These are phyloP conservation scores for Botrytis pseudocinerea DNA, from an alignment of 2,329 filamentous ascomycete genomes.

Conservation along the genomic window DNA sequence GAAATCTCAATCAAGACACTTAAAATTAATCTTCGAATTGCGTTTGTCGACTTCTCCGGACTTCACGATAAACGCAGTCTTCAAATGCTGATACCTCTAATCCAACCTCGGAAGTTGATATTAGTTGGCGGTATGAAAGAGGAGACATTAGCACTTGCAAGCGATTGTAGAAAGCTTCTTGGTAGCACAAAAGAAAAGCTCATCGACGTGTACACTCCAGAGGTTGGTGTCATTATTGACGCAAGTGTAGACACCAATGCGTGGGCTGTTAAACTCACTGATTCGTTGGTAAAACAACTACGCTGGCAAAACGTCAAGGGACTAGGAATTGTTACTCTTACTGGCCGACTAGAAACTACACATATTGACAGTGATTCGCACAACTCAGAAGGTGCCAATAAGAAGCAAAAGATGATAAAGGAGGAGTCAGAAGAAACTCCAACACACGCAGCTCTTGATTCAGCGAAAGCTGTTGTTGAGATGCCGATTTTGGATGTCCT, in stretches of 20 bases:
- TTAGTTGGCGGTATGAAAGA: slow-evolving; percentile 78
- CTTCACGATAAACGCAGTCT: slow-evolving; percentile 91
- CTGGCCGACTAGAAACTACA: slow-evolving; percentile 65
- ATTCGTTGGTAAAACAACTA: slow-evolving; percentile 78
- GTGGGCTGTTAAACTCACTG: slow-evolving; percentile 90
- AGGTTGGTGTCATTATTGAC: slow-evolving; percentile 72
- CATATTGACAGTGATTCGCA: slow-evolving; percentile 42
- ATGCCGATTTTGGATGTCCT: slow-evolving; percentile 49
- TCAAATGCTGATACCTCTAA: slow-evolving; percentile 91
- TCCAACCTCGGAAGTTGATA: slow-evolving; percentile 91
- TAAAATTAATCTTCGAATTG: slow-evolving; percentile 71
- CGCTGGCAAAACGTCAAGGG: slow-evolving; percentile 94
- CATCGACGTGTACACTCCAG: slow-evolving; percentile 78
- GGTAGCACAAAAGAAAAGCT: slow-evolving; percentile 49
- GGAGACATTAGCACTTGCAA: slow-evolving; percentile 77
- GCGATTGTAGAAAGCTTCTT: slow-evolving; percentile 73
- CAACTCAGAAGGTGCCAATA: slow-evolving; percentile 46
- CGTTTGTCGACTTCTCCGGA: slow-evolving; percentile 88
- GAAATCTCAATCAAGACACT: slow-evolving; percentile 64
- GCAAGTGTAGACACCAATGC: slow-evolving; percentile 97
- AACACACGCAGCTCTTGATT: slow-evolving; percentile 30
- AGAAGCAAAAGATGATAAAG: slow-evolving; percentile 47
- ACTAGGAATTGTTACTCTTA: slow-evolving; percentile 88
- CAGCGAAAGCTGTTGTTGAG: slow-evolving; percentile 26
- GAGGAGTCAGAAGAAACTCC: slow-evolving; percentile 45